phyloP scores from a whole-genome alignment of 2,329 filamentous ascomycete species.

The Pestalotiopsis sp. region DNA sequence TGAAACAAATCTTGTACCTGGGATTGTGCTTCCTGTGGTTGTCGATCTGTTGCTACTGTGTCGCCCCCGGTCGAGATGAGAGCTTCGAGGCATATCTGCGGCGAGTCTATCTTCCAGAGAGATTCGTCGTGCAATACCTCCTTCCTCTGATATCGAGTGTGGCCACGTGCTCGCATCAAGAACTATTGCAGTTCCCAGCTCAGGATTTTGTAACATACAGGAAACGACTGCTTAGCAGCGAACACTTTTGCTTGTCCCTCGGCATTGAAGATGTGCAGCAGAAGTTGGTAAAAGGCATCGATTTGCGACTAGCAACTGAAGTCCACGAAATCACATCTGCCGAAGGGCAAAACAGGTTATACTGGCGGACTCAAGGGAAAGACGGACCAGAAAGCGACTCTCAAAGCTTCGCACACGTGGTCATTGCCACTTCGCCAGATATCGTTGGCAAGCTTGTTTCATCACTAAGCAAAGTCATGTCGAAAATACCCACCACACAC shows the following conservation, averaged over 20 bases:
- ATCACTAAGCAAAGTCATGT: background rate
- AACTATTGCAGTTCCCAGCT: slow-evolving; percentile 54
- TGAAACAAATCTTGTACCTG: background rate
- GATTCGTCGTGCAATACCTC: slow-evolving; percentile 52
- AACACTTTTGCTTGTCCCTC: slow-evolving; percentile 52
- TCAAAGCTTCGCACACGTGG: background rate
- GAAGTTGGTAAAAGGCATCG: slow-evolving; percentile 43
- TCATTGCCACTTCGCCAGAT: background rate
- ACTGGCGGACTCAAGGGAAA: background rate
- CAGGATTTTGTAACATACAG: slow-evolving; percentile 56
- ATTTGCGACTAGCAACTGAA: slow-evolving; percentile 41
- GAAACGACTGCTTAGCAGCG: slow-evolving; percentile 44
- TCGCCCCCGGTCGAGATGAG: background rate
- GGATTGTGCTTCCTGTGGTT: background rate
- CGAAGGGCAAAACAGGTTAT: slow-evolving; percentile 29
- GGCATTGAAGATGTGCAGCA: slow-evolving; percentile 53
- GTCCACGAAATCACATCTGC: slow-evolving; percentile 37
- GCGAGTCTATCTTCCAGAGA: slow-evolving; percentile 51
- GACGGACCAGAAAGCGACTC: background rate
- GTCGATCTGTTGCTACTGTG: background rate
- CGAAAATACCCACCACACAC: background rate
- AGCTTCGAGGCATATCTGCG: slow-evolving; percentile 37
- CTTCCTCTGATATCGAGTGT: slow-evolving; percentile 58
- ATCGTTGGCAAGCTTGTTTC: background rate
- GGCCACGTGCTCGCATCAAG: slow-evolving; percentile 55